These are phyloP conservation scores for Hortaea sp. DNA, from an alignment of 2,329 filamentous ascomycete species.

Conservation along the genomic window DNA sequence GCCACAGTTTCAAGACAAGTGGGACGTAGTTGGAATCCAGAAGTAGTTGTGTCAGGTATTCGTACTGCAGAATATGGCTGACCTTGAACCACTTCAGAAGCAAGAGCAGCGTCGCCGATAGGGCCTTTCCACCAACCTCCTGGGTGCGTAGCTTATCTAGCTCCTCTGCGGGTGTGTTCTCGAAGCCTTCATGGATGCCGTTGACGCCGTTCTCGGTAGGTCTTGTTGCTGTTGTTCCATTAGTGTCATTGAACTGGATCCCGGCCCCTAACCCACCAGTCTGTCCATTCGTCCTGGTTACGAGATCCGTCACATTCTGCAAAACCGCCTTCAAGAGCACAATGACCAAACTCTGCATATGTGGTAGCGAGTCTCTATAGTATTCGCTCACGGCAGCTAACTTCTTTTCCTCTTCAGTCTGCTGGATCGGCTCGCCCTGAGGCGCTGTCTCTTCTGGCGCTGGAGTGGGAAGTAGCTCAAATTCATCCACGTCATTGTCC, in stretches of 20 bases:
- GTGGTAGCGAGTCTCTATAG: conserved; percentile 69
- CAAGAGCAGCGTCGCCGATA: conserved; percentile 80
- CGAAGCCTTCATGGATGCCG: conserved; percentile 17
- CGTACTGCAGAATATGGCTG: conserved; percentile 89
- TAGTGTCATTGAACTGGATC: conserved; percentile 28
- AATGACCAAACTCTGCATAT: conserved; percentile 86
- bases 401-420: conserved; percentile 18
- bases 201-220: conserved; percentile 28
- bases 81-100: conserved; percentile 93
- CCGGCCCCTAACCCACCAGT: conserved; percentile 33
- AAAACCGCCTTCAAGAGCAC: conserved; percentile 84
- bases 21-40: conserved; percentile 94
- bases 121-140: conserved; percentile 83
- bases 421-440: conserved; percentile 15
- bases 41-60: conserved; percentile 86
- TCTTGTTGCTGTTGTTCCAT: conserved; percentile 11
- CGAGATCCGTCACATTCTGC: conserved; percentile 76
- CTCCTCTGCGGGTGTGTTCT: conserved; percentile 49
- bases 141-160: conserved; percentile 70
- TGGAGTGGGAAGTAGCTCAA: conserved; percentile 15
- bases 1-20: conserved; percentile 83
- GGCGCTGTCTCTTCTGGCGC: conserved; percentile 24
- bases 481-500: conserved; percentile 25
- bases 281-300: conserved; percentile 46
- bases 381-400: conserved; percentile 60